Base-by-base conservation (phyloP, 345 rosid species). In the Crucihimalaya himalaica region DNA sequence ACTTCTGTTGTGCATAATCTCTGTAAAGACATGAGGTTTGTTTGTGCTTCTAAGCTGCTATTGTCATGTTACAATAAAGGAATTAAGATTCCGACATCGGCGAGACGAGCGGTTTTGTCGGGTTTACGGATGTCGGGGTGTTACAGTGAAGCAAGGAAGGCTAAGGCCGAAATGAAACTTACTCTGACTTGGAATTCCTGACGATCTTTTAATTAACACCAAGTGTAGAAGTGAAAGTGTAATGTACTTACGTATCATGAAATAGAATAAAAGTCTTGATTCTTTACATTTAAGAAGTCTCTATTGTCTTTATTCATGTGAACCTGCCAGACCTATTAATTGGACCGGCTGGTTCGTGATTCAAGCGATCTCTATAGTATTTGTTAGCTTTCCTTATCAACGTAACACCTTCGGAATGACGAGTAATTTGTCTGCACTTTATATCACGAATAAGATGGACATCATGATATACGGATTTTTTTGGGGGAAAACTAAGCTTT, bases 1-100 rank as follows among this genome's bases (percentile, higher is more conserved):
- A 78, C 97, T 34, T 83, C 87, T 14, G 69, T 92, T 71, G 87
- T 94, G 53, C 88, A 92, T 76, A 87, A 86, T 78, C 97, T 94
- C 63, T 92, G 96, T 78, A 88, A 85, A 80, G 86, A 76, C 3
- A 28, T 84, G 78, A 85, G 87, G 80, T 85, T 79, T 69, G 84
- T 37, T 54, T 77, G 62, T 71, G 99, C 97, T 20, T 84, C 96
- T 46, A 82, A 83, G 84, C 78, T 92, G 52, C 83, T 92, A 23
- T 57, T 90, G 63, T 80, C 86, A 72, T 87, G 96, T 76, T 69
- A 86, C 63, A 82, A 73, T 74, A 82, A 80, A 74, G 93, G 97
- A 53, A 59, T 84, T 46, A 86, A 79, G 84, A 80, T 88, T 59
- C 84, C 88, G 27, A 78, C 78, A 61, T 86, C 97, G 18, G 87